Evolutionary conservation across 2,329 filamentous ascomycete species (phyloP), one percentile per base, ranked within the genome.

Genomic region (Colletotrichum orbiculare): DNA sequence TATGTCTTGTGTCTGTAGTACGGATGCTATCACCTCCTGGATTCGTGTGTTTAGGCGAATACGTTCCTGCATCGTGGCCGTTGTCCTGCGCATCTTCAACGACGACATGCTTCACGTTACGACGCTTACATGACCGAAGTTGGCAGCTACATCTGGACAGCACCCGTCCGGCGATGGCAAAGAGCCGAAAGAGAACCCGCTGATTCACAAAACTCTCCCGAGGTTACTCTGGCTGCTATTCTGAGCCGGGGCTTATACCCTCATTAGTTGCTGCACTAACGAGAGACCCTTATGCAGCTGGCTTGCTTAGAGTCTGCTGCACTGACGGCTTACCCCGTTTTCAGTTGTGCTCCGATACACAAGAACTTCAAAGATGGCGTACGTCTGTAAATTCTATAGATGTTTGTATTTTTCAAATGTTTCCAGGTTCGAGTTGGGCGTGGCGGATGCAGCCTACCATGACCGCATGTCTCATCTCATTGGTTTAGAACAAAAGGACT

Each of bases 21-120:
- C 25, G 25, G 25, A 25, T 60, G 41, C 39, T 41, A 61, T 57
- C 62, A 61, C 62, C 62, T 65, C 62, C 62, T 65, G 17, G 9
- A 55, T 65, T 39, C 12, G 35, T 61, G 35, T 17, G 11, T 35
- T 61, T 43, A 11, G 13, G 45, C 61, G 45, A 60, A 3, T 38
- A 35, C 37, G 34, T 48, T n/a, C 48, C 15, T 54, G 46, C 55
- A 58, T 37, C 33, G 17, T 37, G 37, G 55, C 4, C 4, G 25
- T 25, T 25, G 4, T 25, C 25, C 25, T 25, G 25, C 25, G 4
- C 25, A 25, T 25, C 25, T 25, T 25, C 25, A 5, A 25, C 25
- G 25, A 1, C 25, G 25, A 25, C 25, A 25, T 25, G 25, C 25
- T 4, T 35, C 54, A 54, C 11, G 35, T 8, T 41, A 9, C 2